phyloP scores from a whole-genome alignment of 352 stramenopile species.

The Phytophthora chlamydospora region DNA sequence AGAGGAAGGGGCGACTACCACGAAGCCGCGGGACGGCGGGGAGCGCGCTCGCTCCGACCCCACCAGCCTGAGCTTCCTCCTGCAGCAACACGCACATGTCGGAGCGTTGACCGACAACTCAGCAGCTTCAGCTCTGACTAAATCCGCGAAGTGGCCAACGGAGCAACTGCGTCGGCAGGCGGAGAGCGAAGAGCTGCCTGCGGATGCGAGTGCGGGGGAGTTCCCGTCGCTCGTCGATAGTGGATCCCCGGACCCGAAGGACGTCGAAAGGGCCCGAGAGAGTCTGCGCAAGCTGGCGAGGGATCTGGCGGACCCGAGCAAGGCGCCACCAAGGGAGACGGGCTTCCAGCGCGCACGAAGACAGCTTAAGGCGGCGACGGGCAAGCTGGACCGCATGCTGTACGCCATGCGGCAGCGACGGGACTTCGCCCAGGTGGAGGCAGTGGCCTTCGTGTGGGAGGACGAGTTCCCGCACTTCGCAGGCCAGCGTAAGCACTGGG shows the following conservation, averaged over 20 bases:
- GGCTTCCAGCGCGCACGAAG: conserved; percentile 42
- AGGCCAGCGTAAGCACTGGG: conserved; percentile 44
- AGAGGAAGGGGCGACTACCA: conserved; percentile 2
- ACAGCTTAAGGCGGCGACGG: conserved; percentile 56
- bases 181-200: conserved; percentile 8
- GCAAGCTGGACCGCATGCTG: conserved; percentile 57
- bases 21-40: conserved; percentile 1
- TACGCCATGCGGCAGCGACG: conserved; percentile 35
- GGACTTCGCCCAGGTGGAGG: conserved; percentile 56
- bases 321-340: conserved; percentile 28
- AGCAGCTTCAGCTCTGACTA: conserved; percentile 1
- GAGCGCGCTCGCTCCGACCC: background rate
- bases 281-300: conserved; percentile 31
- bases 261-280: conserved; percentile 22
- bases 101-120: background rate
- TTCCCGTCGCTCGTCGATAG: conserved; percentile 24
- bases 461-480: conserved; percentile 61
- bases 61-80: conserved; percentile 14
- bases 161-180: background rate
- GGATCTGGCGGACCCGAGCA: conserved; percentile 27
- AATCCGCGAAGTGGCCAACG: background rate
- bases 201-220: conserved; percentile 1
- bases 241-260: background rate
- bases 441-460: conserved; percentile 53
- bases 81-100: conserved; percentile 10